These are phyloP conservation scores for Saccharum officinarum DNA, from an alignment of 176 grass and related monocot species.

Conservation along the genomic window DNA sequence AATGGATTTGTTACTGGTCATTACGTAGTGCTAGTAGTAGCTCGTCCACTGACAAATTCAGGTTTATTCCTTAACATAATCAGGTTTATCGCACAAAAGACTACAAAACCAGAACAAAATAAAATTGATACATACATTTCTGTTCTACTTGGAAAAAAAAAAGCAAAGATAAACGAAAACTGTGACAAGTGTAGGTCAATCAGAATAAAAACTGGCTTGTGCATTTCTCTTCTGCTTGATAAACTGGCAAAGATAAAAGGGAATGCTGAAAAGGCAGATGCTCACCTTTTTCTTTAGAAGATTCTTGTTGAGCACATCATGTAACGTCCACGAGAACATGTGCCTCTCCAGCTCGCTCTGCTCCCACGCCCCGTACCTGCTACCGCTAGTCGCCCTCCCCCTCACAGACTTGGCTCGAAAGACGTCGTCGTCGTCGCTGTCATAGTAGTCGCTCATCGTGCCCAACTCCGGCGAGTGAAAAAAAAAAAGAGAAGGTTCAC, in stretches of 20 bases:
- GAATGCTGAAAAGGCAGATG: neutral
- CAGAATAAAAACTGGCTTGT: too few relatives aligned
- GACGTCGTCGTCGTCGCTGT: slow-evolving; percentile 33
- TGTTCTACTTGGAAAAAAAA: too few relatives aligned
- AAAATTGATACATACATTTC: too few relatives aligned
- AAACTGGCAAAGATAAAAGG: neutral
- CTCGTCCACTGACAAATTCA: neutral
- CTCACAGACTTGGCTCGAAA: neutral
- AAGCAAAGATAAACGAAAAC: too few relatives aligned
- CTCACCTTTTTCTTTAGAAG: slow-evolving; percentile 45
- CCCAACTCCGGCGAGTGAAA: neutral
- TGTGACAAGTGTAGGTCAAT: neutral
- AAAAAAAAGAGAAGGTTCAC: too few relatives aligned
- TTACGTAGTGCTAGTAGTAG: neutral
- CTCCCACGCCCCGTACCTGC: slow-evolving; percentile 21
- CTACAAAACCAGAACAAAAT: too few relatives aligned
- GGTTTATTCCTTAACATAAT: neutral
- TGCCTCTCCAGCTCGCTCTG: slow-evolving; percentile 36
- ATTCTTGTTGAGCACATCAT: slow-evolving; percentile 51
- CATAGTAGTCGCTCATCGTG: slow-evolving; percentile 36
- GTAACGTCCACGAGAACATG: slow-evolving; percentile 53
- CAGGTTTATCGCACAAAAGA: too few relatives aligned
- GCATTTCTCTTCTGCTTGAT: neutral
- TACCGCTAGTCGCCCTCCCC: neutral
- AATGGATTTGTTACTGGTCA: neutral